Percentiles rank a stretch among this genome's conserved stretches.
Conservation (phyloP, 306 rosid species). For the Inga oerstediana region DNA sequence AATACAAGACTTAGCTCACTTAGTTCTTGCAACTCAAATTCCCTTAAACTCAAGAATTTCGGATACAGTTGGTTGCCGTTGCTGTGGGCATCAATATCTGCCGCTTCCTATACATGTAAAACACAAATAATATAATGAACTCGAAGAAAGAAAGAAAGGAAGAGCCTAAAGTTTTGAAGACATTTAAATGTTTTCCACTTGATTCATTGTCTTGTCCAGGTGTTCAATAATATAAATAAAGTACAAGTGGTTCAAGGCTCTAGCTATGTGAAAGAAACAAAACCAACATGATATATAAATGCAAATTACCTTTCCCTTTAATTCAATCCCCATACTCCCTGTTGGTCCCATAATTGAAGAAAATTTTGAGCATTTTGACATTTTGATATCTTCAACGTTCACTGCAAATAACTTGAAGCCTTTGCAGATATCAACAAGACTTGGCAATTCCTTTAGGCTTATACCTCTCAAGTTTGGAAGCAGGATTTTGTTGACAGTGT, state of each 20-base stretch:
- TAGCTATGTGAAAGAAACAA: background rate
- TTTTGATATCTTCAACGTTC: fast-evolving
- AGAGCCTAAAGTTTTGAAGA: background rate
- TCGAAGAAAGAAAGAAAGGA: background rate
- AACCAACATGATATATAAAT: background rate
- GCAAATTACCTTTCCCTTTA: background rate
- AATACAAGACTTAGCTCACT: background rate
- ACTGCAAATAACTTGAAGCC: background rate
- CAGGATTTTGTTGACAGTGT: background rate
- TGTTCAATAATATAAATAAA: background rate
- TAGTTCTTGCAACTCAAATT: background rate
- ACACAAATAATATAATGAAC: background rate
- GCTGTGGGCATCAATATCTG: background rate
- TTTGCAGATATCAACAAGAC: background rate
- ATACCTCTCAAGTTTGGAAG: background rate
- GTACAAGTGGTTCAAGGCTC: background rate
- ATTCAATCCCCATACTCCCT: fast-evolving
- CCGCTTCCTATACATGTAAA: background rate
- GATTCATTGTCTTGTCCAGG: too few relatives aligned
- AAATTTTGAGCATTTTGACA: background rate
- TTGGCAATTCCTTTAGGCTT: background rate
- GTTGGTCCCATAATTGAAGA: background rate
- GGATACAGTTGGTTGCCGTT: background rate
- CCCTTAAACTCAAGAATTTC: fast-evolving
- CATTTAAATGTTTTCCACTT: too few relatives aligned